Conservation (phyloP, 768 basidiomycete genomes). For the Lactarius hatsudake region DNA sequence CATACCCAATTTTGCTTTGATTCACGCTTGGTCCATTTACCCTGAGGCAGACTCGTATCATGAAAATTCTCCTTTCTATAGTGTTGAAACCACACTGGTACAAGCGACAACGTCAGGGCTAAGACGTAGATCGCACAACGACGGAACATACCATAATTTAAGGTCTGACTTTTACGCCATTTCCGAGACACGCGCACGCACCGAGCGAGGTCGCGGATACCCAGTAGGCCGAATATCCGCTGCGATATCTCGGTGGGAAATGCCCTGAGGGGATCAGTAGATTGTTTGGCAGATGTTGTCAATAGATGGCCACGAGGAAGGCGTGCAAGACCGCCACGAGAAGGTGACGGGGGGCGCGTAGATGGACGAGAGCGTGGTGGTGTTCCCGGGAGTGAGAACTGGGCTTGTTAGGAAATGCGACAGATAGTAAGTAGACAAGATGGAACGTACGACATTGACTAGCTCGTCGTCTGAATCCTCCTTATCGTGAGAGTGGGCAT, state of each 20-base stretch:
- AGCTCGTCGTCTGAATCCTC: slow-evolving; percentile 67
- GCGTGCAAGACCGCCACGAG: slow-evolving; percentile 42
- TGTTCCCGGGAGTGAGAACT: slow-evolving; percentile 69
- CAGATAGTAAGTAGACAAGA: neutral
- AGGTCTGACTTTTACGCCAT: slow-evolving; percentile 85
- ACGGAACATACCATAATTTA: slow-evolving; percentile 74
- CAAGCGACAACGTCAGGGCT: neutral
- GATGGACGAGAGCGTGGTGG: slow-evolving; percentile 52
- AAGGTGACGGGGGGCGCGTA: slow-evolving; percentile 49
- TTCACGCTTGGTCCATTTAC: slow-evolving; percentile 90
- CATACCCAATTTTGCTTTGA: slow-evolving; percentile 90
- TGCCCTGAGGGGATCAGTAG: slow-evolving; percentile 58
- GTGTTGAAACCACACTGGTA: slow-evolving; percentile 88
- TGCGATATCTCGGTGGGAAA: slow-evolving; percentile 84
- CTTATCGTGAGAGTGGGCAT: slow-evolving; percentile 38
- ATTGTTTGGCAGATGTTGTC: slow-evolving; percentile 34
- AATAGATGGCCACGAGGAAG: slow-evolving; percentile 49
- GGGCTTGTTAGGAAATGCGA: slow-evolving; percentile 10
- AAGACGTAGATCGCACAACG: neutral
- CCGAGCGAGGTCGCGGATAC: slow-evolving; percentile 63
- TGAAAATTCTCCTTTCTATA: slow-evolving; percentile 87
- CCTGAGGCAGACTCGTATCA: slow-evolving; percentile 70
- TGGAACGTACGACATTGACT: slow-evolving; percentile 61
- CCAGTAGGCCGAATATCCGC: slow-evolving; percentile 63
- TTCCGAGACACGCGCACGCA: slow-evolving; percentile 81